phyloP scores from a whole-genome alignment of 495 filamentous ascomycete genomes.

The Xylaria curta region DNA sequence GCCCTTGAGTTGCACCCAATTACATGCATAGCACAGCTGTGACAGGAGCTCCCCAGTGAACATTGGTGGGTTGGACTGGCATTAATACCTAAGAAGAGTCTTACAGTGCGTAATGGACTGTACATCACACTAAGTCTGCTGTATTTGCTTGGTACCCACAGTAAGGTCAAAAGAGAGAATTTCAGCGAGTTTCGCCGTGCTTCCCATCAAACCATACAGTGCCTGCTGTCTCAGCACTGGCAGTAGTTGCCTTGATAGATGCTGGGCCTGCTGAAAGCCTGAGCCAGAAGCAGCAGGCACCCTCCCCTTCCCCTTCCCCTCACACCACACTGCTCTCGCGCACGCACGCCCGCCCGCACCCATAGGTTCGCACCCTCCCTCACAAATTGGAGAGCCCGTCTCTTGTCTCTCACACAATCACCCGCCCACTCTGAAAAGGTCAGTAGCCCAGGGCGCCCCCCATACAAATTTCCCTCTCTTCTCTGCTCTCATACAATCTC shows the following conservation, averaged over 20 bases:
- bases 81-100: not conserved
- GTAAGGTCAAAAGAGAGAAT: not conserved
- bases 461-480: slow-evolving; percentile 63
- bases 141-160: slow-evolving; percentile 6
- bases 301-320: slow-evolving; percentile 17
- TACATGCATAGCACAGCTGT: slow-evolving; percentile 1
- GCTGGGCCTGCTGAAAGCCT: slow-evolving; percentile 12
- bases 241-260: not conserved
- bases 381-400: slow-evolving; percentile 43
- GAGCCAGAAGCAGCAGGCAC: slow-evolving; percentile 16
- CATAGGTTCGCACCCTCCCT: slow-evolving; percentile 40
- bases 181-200: not conserved
- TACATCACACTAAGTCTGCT: not conserved
- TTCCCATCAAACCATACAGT: slow-evolving; percentile 4
- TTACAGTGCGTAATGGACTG: not conserved
- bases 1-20: not conserved
- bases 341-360: slow-evolving; percentile 17
- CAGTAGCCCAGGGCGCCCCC: slow-evolving; percentile 52
- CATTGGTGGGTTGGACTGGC: not conserved
- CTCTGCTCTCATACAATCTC: slow-evolving; percentile 65
- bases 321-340: slow-evolving; percentile 15
- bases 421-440: slow-evolving; percentile 68
- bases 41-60: not conserved
- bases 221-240: slow-evolving; percentile 1
- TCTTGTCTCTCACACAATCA: slow-evolving; percentile 57